Evolutionary conservation across 164 flowering plant species (phyloP), one percentile per base, ranked within the genome.

Genomic region (Dillenia turbinata): DNA sequence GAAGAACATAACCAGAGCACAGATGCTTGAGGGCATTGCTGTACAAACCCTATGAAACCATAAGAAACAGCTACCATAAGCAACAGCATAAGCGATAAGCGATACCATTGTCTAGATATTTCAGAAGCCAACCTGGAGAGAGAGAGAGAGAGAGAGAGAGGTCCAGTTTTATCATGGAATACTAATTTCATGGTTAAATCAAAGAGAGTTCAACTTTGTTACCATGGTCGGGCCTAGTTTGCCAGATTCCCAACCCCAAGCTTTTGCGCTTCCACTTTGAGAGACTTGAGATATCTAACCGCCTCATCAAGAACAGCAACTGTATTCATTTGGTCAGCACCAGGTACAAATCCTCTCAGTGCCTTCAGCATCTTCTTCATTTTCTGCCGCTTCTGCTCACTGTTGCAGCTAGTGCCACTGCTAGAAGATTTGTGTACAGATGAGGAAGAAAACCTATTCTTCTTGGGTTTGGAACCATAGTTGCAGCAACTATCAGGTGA

Each of bases 241-340:
- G 70, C 59, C 52, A 62, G 49, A 56, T 73, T 61, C 54, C 61
- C 76, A 16, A 64, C 66, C 52, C 86, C 91, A 26, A 72, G 79
- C 69, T 84, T 81, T 77, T 83, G 77, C 24, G 74, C 90, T 71
- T 89, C 91, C 9, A 77, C 77, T 70, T 86, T 85, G 61, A 89
- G 85, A 57, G 88, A 83, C 78, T 89, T 87, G 56, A 89, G 88
- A 77, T 89, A 84, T 57, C 61, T 75, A 46, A 89, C 91, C 57
- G 93, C 87, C 68, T 89, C 96, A 74, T 89, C 93, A 14, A 89
- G 73, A 59, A 89, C 85, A 72, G 73, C 69, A 13, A 71, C 89
- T 57, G 83, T 65, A 63, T 73, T 78, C 93, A 89, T 85, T 57
- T 71, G 68, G 53, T 80, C 75, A 33, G 87, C 85, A 56, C 89